phyloP scores from a whole-genome alignment of 2,329 filamentous ascomycete species.

The Cytospora piceae region DNA sequence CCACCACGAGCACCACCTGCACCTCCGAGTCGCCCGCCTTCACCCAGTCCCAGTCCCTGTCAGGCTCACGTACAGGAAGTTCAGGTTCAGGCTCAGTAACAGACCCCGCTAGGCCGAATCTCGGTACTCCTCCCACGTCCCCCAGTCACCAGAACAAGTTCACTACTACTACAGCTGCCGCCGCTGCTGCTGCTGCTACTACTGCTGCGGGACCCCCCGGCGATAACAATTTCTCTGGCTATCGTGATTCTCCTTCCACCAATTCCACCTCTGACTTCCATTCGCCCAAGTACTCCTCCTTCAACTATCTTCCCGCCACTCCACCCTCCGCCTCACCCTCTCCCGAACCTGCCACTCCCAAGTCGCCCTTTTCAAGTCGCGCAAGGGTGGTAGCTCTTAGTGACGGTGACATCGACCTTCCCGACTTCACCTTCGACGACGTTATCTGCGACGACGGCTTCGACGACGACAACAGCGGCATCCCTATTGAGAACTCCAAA shows the following conservation, averaged over 20 bases:
- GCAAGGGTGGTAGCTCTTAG: slow-evolving; percentile 27
- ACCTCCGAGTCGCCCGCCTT: slow-evolving; percentile 8
- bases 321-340: slow-evolving; percentile 45
- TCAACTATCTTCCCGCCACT: slow-evolving; percentile 40
- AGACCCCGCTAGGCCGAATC: slow-evolving; percentile 25
- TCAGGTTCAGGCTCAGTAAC: slow-evolving; percentile 16
- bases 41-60: slow-evolving; percentile 25
- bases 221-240: slow-evolving; percentile 32
- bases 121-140: slow-evolving; percentile 13
- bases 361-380: slow-evolving; percentile 38
- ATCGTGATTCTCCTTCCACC: slow-evolving; percentile 39
- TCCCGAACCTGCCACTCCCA: slow-evolving; percentile 51
- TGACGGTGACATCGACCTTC: slow-evolving; percentile 36
- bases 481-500: neutral
- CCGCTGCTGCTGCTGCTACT: slow-evolving; percentile 11
- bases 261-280: slow-evolving; percentile 31
- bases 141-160: neutral
- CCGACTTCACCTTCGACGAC: slow-evolving; percentile 37
- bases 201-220: slow-evolving; percentile 18
- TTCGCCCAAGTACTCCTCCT: slow-evolving; percentile 36
- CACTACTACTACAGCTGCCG: slow-evolving; percentile 10
- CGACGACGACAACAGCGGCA: slow-evolving; percentile 28
- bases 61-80: slow-evolving; percentile 16
- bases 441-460: slow-evolving; percentile 28
- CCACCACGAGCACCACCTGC: slow-evolving; percentile 7